A percentile compares a stretch with the other conserved stretches of the same genome.
Conservation (phyloP, 1,284 basidiomycete genomes). For the Leccinum subrobustum region DNA sequence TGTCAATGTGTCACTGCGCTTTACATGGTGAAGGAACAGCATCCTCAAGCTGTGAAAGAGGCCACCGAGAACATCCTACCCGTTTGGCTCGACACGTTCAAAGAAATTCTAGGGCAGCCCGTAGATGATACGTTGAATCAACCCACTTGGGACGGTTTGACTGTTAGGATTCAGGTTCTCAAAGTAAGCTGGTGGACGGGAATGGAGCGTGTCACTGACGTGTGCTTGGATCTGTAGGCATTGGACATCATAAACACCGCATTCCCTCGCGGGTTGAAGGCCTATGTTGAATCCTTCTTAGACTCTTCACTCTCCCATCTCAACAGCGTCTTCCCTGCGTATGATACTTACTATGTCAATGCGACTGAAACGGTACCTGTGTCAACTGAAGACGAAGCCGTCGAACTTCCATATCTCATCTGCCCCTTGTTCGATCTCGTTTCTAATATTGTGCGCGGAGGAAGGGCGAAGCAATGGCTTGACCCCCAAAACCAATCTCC, state of each 20-base stretch:
- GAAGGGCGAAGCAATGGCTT: conserved; percentile 65
- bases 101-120: conserved; percentile 69
- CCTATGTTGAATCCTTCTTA: conserved; percentile 63
- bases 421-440: conserved; percentile 83
- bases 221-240: conserved; percentile 45
- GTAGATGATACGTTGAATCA: conserved; percentile 55
- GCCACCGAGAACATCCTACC: conserved; percentile 82
- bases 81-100: conserved; percentile 87
- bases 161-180: conserved; percentile 77
- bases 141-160: conserved; percentile 74
- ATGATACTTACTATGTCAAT: conserved; percentile 68
- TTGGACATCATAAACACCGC: conserved; percentile 73
- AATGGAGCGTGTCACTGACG: neutral
- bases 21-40: conserved; percentile 93
- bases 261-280: conserved; percentile 68
- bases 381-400: conserved; percentile 74
- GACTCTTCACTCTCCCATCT: conserved; percentile 66
- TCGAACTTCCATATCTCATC: conserved; percentile 75
- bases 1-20: conserved; percentile 87
- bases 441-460: conserved; percentile 58
- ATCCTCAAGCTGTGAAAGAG: conserved; percentile 83
- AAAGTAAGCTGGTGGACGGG: conserved; percentile 48
- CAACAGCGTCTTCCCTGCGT: conserved; percentile 61
- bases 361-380: conserved; percentile 53
- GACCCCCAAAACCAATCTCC: conserved; percentile 31